Evolutionary conservation across 306 rosid species (phyloP).

Genomic region (Castanea mollissima): DNA sequence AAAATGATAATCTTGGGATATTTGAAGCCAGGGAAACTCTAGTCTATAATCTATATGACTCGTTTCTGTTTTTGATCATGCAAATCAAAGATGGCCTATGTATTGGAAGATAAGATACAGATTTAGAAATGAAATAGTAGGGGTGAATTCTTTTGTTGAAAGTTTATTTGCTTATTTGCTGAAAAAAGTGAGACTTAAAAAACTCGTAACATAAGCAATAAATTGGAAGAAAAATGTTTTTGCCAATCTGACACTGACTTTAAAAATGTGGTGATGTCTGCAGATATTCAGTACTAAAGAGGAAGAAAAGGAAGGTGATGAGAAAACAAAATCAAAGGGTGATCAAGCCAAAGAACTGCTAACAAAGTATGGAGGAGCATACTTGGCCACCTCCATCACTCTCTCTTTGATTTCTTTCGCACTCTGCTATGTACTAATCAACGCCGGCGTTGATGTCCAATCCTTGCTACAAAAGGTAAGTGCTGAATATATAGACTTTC

Average conservation of each 20-base stretch:
- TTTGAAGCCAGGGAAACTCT: too few relatives aligned
- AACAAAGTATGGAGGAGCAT: slow-evolving; percentile 93
- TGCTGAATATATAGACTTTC: not conserved
- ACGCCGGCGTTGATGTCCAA: slow-evolving; percentile 74
- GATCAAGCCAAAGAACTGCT: slow-evolving; percentile 86
- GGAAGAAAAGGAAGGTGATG: slow-evolving; percentile 44
- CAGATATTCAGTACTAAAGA: slow-evolving; percentile 90
- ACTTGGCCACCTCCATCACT: slow-evolving; percentile 79
- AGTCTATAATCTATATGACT: too few relatives aligned
- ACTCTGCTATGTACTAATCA: slow-evolving; percentile 67
- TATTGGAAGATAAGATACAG: too few relatives aligned
- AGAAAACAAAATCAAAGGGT: slow-evolving; percentile 62
- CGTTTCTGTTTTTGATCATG: too few relatives aligned
- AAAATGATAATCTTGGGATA: too few relatives aligned
- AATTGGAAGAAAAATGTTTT: too few relatives aligned
- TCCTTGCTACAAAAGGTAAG: slow-evolving; percentile 77
- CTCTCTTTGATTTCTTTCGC: slow-evolving; percentile 79
- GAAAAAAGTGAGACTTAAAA: too few relatives aligned
- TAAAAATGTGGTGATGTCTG: slow-evolving; percentile 16
- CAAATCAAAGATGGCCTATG: too few relatives aligned
- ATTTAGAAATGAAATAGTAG: too few relatives aligned
- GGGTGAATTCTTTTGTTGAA: too few relatives aligned
- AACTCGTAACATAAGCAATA: too few relatives aligned
- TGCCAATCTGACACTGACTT: not conserved
- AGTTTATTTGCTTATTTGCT: too few relatives aligned